Base-by-base conservation (phyloP, 495 filamentous ascomycete species). In the Choiromyces venosus region DNA sequence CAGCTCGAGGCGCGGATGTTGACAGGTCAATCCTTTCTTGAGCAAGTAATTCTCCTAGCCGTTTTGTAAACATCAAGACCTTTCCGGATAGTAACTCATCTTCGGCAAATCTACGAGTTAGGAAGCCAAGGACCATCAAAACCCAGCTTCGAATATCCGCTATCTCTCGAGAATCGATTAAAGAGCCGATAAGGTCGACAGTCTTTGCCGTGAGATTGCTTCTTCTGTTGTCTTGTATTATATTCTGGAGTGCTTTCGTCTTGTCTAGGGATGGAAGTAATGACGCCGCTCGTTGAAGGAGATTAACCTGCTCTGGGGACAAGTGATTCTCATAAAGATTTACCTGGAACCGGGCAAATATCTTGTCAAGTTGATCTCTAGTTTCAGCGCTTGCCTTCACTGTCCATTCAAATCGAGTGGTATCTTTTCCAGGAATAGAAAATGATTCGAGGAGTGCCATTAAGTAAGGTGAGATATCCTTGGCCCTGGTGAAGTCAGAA, bases 41-140 rank as follows among this genome's bases (percentile, higher is more conserved):
- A 66, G 18, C 33, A 44, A 67, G 64, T 61, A 36, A 70, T 52
- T 29, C 72, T 74, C 79, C 76, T 44, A 79, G 42, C 46, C 69
- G 70, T 39, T 78, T 80, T 36, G 73, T 66, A 52, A 81, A 80
- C n/a, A 16, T 33, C n/a, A 77, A 36, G 36, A 46, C 66, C 35
- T 77, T 79, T 33, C 68, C 65, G 7, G 74, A 71, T 14, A 77
- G 64, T n/a, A 42, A 44, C 29, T 70, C 37, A 36, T 81, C 80
- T 67, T 81, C 79, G 33, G 76, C 75, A 74, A 79, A 81, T n/a
- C 74, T 74, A 29, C 79, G 74, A 56, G 80, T 81, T 37, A 81
- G 56, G 44, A 79, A 67, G 67, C 77, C 77, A 67, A 81, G 73
- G 14, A 70, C 74, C 65, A 79, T 69, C 25, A 81, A 74, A 39